Base-by-base conservation (phyloP, 2,329 filamentous ascomycete genomes). In the Cytospora piceae region DNA sequence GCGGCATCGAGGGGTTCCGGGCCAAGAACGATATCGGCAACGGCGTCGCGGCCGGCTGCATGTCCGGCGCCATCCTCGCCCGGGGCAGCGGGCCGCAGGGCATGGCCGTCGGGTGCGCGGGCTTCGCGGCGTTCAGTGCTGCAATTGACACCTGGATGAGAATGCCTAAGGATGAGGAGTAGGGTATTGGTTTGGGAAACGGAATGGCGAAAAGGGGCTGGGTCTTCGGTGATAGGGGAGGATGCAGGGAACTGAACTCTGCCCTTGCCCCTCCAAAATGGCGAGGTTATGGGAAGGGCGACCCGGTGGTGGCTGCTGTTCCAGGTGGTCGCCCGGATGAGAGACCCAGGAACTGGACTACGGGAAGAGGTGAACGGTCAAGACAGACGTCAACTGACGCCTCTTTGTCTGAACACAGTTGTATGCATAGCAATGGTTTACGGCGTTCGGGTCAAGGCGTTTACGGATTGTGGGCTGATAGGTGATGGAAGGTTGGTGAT, bases 11-110 rank as follows among this genome's bases (percentile, higher is more conserved):
- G 78, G 94, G 94, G 0, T 85, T 92, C 72, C 86, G 95, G 34
- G 95, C 94, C 27, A 97, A 96, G 82, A 97, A 98, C 79, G 95
- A 98, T 77, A 78, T 98, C 34, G 87, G 82, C 69, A 99, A 99
- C 80, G 93, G 93, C 63, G 88, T 95, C 6, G 87, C 89, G 5
- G 93, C 94, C 0, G 95, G 95, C 0, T 98, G 94, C 75, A 81
- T 97, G 63, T 97, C 95, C 12, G 95, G 95, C 20, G 95, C 92
- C 22, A 91, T 95, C 63, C 79, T 99, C 69, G 94, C 93, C 57
- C 88, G 91, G 69, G 92, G 90, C 72, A 94, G 92, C 0, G 95
- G 95, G 0, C 95, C 95, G 9, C 92, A 95, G 80, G 95, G 94
- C 37, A 91, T 92, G 58, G 90, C 88, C 1, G 84, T 96, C 4